Percentiles rank a stretch among this genome's conserved stretches.
Conservation (phyloP, 2,329 filamentous ascomycete genomes). For the Neonectria hederae region DNA sequence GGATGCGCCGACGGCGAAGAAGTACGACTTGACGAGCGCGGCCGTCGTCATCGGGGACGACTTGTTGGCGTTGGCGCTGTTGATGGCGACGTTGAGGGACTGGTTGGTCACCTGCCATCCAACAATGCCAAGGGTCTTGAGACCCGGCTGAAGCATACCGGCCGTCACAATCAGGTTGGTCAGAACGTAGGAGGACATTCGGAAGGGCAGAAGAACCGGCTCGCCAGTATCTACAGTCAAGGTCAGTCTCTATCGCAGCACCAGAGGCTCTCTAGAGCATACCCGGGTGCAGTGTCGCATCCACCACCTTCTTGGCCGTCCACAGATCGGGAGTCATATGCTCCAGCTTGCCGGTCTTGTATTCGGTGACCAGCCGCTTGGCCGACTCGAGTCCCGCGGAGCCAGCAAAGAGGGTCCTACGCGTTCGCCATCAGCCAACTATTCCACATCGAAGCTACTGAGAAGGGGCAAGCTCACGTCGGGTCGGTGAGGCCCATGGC, state of each 20-base stretch:
- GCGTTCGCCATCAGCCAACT: constrained; percentile 17
- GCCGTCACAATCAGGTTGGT: constrained; percentile 95
- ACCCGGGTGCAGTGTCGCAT: constrained; percentile 96
- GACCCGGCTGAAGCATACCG: constrained; percentile 93
- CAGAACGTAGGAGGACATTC: constrained; percentile 95
- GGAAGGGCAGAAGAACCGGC: constrained; percentile 91
- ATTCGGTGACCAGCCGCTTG: constrained; percentile 81
- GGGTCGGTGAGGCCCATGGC: constrained; percentile 91
- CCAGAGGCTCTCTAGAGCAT: constrained; percentile 44
- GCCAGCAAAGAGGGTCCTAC: constrained; percentile 86
- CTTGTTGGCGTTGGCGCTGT: constrained; percentile 98
- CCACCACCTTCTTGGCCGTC: constrained; percentile 95
- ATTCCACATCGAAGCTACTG: not conserved
- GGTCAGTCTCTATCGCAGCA: constrained; percentile 23
- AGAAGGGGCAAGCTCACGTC: constrained; percentile 71
- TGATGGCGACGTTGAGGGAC: constrained; percentile 97
- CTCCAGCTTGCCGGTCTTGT: constrained; percentile 83
- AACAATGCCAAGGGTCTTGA: constrained; percentile 83
- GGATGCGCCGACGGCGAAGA: constrained; percentile 89
- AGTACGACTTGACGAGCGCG: constrained; percentile 88
- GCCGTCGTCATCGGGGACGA: constrained; percentile 85
- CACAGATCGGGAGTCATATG: constrained; percentile 92
- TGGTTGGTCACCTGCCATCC: constrained; percentile 97
- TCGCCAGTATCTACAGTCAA: constrained; percentile 81
- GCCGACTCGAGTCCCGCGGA: constrained; percentile 82